phyloP scores from a whole-genome alignment of 768 basidiomycete genomes.

The Naematelia encephala region DNA sequence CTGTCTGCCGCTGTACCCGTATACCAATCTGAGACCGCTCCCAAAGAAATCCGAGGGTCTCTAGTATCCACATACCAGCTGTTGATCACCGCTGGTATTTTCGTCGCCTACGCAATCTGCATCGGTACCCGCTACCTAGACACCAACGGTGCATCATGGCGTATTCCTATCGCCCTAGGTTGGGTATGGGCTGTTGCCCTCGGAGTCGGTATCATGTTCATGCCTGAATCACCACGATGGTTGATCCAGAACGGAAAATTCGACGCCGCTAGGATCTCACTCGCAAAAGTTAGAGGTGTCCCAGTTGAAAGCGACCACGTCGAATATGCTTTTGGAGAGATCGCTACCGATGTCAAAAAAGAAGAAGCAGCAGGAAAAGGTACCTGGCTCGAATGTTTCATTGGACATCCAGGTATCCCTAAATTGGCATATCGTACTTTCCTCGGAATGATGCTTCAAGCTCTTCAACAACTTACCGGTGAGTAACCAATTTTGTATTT shows the following conservation, averaged over 20 bases:
- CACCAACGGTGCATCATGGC: constrained; percentile 25
- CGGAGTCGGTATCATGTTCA: constrained; percentile 33
- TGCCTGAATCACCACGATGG: constrained; percentile 43
- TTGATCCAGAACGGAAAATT: constrained; percentile 8
- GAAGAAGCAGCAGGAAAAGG: constrained; percentile 54
- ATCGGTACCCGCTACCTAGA: constrained; percentile 61
- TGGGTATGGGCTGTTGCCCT: constrained; percentile 21
- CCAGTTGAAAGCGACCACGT: constrained; percentile 20
- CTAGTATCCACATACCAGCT: constrained; percentile 37
- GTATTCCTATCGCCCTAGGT: constrained; percentile 21
- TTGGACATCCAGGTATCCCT: constrained; percentile 48
- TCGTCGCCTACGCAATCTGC: constrained; percentile 60
- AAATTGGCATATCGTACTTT: constrained; percentile 64
- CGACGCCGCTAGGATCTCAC: constrained; percentile 4
- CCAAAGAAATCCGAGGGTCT: constrained; percentile 67
- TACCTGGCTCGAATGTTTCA: constrained; percentile 71
- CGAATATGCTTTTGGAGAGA: constrained; percentile 55
- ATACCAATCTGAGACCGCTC: constrained; percentile 72
- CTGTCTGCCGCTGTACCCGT: constrained; percentile 30
- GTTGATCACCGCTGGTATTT: constrained; percentile 64
- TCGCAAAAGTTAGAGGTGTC: constrained; percentile 2
- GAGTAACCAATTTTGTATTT: too few relatives aligned
- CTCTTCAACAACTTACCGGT: constrained; percentile 63
- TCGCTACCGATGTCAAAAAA: constrained; percentile 56
- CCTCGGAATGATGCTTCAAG: constrained; percentile 63